phyloP scores from a whole-genome alignment of 2,329 filamentous ascomycete species.

The Dactylellina cionopaga region DNA sequence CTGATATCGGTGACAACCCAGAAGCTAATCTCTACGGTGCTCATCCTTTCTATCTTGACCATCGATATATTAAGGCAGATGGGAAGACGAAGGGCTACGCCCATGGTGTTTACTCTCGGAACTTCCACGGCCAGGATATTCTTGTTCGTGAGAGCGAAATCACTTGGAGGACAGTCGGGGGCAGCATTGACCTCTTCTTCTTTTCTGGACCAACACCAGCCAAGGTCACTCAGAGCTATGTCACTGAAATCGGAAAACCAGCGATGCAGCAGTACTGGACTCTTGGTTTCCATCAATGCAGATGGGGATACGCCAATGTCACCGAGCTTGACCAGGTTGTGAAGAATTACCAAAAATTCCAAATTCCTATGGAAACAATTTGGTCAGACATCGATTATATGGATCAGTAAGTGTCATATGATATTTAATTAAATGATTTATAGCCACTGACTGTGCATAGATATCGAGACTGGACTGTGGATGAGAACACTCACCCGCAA shows the following conservation, averaged over 20 bases:
- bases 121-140: conserved; percentile 81
- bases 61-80: conserved; percentile 63
- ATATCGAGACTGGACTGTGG: conserved; percentile 72
- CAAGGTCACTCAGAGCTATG: conserved; percentile 65
- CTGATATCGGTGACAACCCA: conserved; percentile 73
- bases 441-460: neutral
- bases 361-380: conserved; percentile 76
- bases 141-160: conserved; percentile 70
- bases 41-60: conserved; percentile 80
- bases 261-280: conserved; percentile 67
- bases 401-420: conserved; percentile 60
- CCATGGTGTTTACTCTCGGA: conserved; percentile 76
- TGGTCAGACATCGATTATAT: conserved; percentile 81
- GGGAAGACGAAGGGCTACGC: conserved; percentile 71
- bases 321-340: conserved; percentile 63
- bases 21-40: conserved; percentile 75
- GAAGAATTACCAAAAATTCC: conserved; percentile 72
- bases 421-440: neutral
- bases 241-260: conserved; percentile 64
- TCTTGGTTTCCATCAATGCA: conserved; percentile 67
- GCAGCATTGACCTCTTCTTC: conserved; percentile 72
- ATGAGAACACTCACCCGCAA: conserved; percentile 71
- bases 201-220: conserved; percentile 64
- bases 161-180: conserved; percentile 82
- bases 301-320: conserved; percentile 63